These are phyloP conservation scores for Exsudoporus floridanus DNA, from an alignment of 1,284 basidiomycete genomes.

Conservation along the genomic window DNA sequence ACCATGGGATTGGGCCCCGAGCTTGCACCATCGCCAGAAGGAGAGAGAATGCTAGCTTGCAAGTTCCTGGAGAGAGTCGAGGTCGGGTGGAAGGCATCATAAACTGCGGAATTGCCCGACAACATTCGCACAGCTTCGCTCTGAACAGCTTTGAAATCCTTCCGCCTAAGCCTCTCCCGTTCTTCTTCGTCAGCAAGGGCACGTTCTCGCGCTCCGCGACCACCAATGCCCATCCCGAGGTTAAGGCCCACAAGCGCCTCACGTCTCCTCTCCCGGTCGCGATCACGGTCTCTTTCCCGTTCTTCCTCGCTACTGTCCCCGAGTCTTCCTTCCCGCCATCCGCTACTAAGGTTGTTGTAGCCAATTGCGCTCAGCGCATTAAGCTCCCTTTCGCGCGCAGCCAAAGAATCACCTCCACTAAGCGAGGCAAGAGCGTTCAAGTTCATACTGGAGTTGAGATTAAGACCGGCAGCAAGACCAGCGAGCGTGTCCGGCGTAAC, in stretches of 20 bases:
- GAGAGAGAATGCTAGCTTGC: constrained; percentile 23
- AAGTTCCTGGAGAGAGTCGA: constrained; percentile 37
- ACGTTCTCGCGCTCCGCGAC: constrained; percentile 58
- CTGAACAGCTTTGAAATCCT: constrained; percentile 41
- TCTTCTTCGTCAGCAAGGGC: constrained; percentile 64
- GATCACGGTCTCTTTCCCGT: constrained; percentile 37
- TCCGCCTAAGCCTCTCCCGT: constrained; percentile 53
- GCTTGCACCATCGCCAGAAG: constrained; percentile 20
- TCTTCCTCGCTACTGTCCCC: constrained; percentile 38
- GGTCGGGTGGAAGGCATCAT: constrained; percentile 75
- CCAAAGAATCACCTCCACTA: constrained; percentile 31
- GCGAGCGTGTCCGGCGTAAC: constrained; percentile 36
- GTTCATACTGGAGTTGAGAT: constrained; percentile 30
- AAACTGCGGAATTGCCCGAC: constrained; percentile 51
- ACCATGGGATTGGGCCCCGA: constrained; percentile 26
- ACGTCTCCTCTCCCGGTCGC: constrained; percentile 42
- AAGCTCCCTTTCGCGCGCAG: constrained; percentile 50
- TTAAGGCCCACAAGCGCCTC: constrained; percentile 44
- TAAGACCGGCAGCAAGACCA: constrained; percentile 32
- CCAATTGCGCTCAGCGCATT: constrained; percentile 50
- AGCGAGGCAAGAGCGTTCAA: constrained; percentile 28
- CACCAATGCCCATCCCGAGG: constrained; percentile 31
- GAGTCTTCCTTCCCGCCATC: constrained; percentile 38
- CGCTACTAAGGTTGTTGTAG: constrained; percentile 38
- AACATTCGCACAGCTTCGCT: constrained; percentile 39